Evolutionary conservation across 768 basidiomycete species (phyloP), one percentile per base, ranked within the genome.

Genomic region (Auriscalpium microsporum): DNA sequence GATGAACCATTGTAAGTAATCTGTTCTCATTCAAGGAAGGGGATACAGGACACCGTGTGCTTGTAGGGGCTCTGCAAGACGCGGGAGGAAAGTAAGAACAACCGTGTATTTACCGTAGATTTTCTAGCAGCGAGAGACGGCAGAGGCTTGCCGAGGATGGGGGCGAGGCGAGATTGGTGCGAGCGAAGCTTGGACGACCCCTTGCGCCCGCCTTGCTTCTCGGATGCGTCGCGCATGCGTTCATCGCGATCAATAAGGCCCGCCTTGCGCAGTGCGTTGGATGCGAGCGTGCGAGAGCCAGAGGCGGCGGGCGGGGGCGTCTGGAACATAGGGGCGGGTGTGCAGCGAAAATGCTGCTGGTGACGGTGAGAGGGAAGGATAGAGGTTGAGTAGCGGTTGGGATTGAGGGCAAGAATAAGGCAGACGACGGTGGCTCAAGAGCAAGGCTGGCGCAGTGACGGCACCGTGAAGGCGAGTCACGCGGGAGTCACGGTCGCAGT

Each of bases 201-300:
- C 68, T 90, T 90, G 64, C 87, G 79, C 21, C 86, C 87, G 50
- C 86, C 85, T 6, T 84, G 86, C 62, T 75, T 86, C 71, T 82
- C 80, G 9, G 78, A 74, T 45, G 74, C 72, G 64, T 90, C 87
- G 58, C 82, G 80, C 88, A 90, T 90, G 61, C 74, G 78, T 55
- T 82, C 74, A 68, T 90, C 88, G 55, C 80, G 74, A 76, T 88
- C 87, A 58, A 88, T 84, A 65, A 90, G 81, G 44, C 87, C 88
- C 3, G 85, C 87, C 38, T 71, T 80, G 56, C 83, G 82, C 23
- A 90, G 73, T 34, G 86, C 83, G 55, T 71, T 84, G 56, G 77
- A 61, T 19, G 81, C 86, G 17, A 90, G 70, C 33, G 77, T 66
- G 60, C 83, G 79, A 51, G 78, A 72, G 61, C 83, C 79, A 14